Base-by-base conservation (phyloP, 2,329 filamentous ascomycete genomes). In the Trichoderma brevicompactum region DNA sequence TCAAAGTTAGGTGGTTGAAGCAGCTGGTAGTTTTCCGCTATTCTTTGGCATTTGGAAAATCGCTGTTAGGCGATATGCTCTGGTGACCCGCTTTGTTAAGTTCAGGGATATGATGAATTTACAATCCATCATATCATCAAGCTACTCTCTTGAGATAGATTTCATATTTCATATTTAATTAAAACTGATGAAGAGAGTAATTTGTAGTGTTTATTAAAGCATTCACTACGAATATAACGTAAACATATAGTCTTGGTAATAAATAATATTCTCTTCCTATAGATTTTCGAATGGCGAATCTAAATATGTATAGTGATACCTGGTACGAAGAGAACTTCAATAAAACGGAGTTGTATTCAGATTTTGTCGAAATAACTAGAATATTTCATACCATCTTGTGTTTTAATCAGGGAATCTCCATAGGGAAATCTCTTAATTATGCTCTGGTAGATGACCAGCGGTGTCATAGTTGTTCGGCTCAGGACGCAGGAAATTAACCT, bases 241-340 rank as follows among this genome's bases (percentile, higher is more conserved):
- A 28, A 28, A 28, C 23, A 5, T 28, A 28, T 5, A 28, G 5
- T 28, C 2, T 28, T 28, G 2, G 56, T 41, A 15, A 60, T 9
- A 23, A 49, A 60, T 8, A 60, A 34, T 3, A 60, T 49, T 60
- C 7, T 60, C 17, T 44, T 49, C 5, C 56, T 34, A 15, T 60
- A 60, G 3, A 60, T 10, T 44, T 60, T 44, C 28, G 44, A 60
- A n/a, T 60, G 5, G 44, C 56, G 10, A 60, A 60, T 2, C 56
- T 44, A 1, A 60, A 44, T 1, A 60, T 34, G 13, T 40, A 49
- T 1, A 60, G 34, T n/a, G 2, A 60, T 60, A 1, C 43, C 43
- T 7, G 40, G 34, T 9, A 43, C 44, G 49, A 60, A 60, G 1
- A 49, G 13, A 6, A 49, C 56, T 2, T 17, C n/a, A 12, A 17